Conservation (phyloP, 202 grass and related monocot species). For the Panicum hallii region DNA sequence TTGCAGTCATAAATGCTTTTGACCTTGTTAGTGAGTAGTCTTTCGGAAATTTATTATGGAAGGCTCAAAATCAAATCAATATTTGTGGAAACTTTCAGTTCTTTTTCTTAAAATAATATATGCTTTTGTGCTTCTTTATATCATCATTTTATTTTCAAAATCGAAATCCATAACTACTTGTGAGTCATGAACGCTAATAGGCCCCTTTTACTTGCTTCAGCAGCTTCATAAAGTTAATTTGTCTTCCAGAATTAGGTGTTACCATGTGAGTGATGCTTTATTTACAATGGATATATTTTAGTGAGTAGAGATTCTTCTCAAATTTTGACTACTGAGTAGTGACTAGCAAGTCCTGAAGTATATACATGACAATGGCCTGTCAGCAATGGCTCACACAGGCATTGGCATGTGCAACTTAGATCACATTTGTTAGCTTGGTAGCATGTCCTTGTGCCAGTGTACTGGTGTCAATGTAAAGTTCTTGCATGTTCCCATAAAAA, state of each 20-base stretch:
- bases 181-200: neutral
- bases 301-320: neutral
- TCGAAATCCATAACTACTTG: slow-evolving; percentile 8
- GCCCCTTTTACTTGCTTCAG: neutral
- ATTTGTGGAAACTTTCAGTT: neutral
- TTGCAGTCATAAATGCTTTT: neutral
- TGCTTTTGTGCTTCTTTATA: neutral
- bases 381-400: neutral
- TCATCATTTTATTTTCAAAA: slow-evolving; percentile 9
- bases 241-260: neutral
- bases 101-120: neutral
- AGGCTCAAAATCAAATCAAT: neutral
- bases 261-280: neutral
- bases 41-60: neutral
- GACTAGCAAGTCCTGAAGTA: neutral
- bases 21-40: neutral
- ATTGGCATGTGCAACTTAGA: slow-evolving; percentile 2
- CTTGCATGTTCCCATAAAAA: neutral
- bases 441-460: neutral
- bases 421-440: neutral
- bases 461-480: neutral
- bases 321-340: neutral
- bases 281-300: neutral
- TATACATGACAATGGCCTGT: neutral
- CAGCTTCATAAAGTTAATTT: neutral